A percentile compares a stretch with the other conserved stretches of the same genome.
These are phyloP conservation scores for Phoma sp. DNA, from an alignment of 2,329 filamentous ascomycete genomes.

Conservation along the genomic window DNA sequence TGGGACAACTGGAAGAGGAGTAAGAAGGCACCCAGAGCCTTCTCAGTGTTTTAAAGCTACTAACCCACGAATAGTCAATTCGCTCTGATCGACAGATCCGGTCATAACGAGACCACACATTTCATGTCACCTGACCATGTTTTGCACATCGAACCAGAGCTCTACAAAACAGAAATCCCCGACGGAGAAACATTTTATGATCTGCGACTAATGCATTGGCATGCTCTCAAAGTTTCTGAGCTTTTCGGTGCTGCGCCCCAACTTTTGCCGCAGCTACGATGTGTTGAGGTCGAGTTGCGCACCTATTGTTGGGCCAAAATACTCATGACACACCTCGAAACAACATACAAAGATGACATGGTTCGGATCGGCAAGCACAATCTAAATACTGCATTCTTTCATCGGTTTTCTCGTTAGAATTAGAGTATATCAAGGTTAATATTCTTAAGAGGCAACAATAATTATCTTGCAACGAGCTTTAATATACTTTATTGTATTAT, in stretches of 20 bases:
- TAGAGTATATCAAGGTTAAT: no score
- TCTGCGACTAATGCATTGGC: not conserved
- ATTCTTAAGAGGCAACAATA: no score
- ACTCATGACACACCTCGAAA: not conserved
- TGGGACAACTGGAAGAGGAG: slow-evolving; percentile 3
- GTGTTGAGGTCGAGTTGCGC: not conserved
- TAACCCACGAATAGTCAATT: not conserved
- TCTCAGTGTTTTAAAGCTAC: not conserved
- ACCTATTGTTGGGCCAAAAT: not conserved
- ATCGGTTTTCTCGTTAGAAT: not conserved
- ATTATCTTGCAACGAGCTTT: no score
- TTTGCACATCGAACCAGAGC: not conserved
- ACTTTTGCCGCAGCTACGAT: not conserved
- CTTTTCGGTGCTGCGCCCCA: not conserved
- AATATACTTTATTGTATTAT: no score
- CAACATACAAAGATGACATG: not conserved
- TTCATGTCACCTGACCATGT: not conserved
- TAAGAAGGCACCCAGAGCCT: not conserved
- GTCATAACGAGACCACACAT: not conserved
- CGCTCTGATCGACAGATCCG: not conserved
- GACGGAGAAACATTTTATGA: not conserved
- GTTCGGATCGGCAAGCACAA: not conserved
- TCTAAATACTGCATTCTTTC: not conserved
- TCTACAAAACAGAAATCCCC: not conserved
- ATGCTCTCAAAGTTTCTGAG: not conserved